phyloP scores from a whole-genome alignment of 805 yeast genomes.

The Cyberlindnera japonica region DNA sequence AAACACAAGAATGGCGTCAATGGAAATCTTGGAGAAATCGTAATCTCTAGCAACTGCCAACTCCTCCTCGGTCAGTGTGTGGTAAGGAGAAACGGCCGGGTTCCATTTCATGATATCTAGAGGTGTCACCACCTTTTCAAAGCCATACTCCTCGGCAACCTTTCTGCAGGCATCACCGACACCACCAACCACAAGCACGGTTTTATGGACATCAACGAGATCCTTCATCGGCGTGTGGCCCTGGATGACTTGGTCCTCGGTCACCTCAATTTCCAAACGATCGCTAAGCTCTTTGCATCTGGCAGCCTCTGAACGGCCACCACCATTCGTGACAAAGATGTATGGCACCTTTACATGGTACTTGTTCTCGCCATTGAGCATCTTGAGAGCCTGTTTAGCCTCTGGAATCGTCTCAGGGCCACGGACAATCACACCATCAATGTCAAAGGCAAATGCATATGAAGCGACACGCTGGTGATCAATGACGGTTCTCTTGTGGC shows the following conservation, averaged over 20 bases:
- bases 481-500: constrained; percentile 48
- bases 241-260: constrained; percentile 80
- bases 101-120: constrained; percentile 81
- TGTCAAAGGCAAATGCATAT: constrained; percentile 89
- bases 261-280: constrained; percentile 56
- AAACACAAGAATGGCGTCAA: constrained; percentile 83
- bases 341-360: constrained; percentile 79
- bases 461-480: constrained; percentile 74
- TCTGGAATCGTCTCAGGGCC: constrained; percentile 84
- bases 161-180: constrained; percentile 79
- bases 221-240: constrained; percentile 95
- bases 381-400: constrained; percentile 66
- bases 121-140: constrained; percentile 77
- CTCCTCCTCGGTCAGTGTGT: constrained; percentile 73
- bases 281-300: constrained; percentile 69
- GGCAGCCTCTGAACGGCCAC: constrained; percentile 76
- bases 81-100: constrained; percentile 83
- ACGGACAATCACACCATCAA: constrained; percentile 84
- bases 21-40: constrained; percentile 63
- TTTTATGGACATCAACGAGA: constrained; percentile 60
- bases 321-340: constrained; percentile 87
- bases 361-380: constrained; percentile 74
- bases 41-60: constrained; percentile 44
- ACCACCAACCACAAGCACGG: constrained; percentile 86
- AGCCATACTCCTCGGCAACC: constrained; percentile 82